phyloP scores from a whole-genome alignment of 1,284 basidiomycete species.

The Paramarasmius palmivorus region DNA sequence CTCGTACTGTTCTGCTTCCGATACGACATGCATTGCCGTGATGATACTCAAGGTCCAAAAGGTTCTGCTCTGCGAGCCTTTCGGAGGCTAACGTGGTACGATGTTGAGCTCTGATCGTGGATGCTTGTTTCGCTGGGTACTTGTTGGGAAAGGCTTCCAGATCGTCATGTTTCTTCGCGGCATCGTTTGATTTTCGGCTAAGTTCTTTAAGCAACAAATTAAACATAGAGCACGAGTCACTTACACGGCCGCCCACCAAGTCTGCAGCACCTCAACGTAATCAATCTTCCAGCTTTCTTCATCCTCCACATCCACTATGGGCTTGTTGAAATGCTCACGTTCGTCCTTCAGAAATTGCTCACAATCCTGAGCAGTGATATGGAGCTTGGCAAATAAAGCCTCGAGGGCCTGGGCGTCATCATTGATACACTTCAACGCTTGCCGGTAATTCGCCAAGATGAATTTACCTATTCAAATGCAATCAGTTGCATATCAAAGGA shows the following conservation, averaged over 20 bases:
- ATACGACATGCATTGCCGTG: no score
- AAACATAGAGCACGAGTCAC: constrained; percentile 5
- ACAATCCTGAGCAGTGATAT: constrained; percentile 16
- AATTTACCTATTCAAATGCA: not conserved
- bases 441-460: constrained; percentile 19
- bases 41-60: no score
- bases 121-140: no score
- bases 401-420: constrained; percentile 10
- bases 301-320: constrained; percentile 15
- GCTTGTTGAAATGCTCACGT: constrained; percentile 17
- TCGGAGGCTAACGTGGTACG: no score
- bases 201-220: not conserved
- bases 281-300: constrained; percentile 8
- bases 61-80: no score
- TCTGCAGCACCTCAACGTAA: constrained; percentile 20
- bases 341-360: constrained; percentile 22
- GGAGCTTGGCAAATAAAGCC: not conserved
- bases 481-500: not conserved
- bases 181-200: no score
- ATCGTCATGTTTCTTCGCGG: no score
- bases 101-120: no score
- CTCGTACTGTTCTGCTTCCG: no score
- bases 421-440: constrained; percentile 20
- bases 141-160: no score
- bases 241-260: constrained; percentile 12